phyloP scores from a whole-genome alignment of 163 green algal genomes.

The Scenedesmus sp. region DNA sequence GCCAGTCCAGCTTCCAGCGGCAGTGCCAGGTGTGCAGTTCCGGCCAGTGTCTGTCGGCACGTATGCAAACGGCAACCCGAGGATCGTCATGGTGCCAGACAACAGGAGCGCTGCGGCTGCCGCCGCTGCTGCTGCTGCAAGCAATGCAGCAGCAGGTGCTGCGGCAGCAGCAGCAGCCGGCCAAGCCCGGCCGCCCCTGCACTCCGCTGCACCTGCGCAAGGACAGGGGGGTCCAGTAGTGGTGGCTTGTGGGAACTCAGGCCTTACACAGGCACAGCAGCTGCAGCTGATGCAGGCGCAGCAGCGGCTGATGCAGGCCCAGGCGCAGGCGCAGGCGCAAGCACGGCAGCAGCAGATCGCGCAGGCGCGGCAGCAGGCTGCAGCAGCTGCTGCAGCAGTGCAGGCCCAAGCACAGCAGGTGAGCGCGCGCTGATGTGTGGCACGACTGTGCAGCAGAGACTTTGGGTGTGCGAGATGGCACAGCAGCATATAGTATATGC shows the following conservation, averaged over 20 bases:
- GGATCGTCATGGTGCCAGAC: neutral
- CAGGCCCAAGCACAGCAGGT: neutral
- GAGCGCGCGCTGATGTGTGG: neutral
- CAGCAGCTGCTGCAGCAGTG: slow-evolving; percentile 5
- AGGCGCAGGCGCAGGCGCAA: neutral
- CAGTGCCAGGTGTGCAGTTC: neutral
- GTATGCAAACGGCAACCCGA: neutral
- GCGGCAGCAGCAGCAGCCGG: neutral
- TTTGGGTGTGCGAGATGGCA: neutral
- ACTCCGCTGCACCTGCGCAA: neutral
- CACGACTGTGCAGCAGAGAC: too few species aligned
- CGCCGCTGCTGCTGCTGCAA: neutral
- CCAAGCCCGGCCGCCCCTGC: neutral
- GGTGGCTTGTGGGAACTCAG: neutral
- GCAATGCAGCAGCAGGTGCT: neutral
- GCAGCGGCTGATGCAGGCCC: neutral
- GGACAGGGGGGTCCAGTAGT: neutral
- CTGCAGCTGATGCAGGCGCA: neutral
- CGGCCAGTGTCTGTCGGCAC: neutral
- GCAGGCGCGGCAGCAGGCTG: neutral
- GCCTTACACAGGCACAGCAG: neutral
- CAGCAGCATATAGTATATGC: neutral
- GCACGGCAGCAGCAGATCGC: neutral
- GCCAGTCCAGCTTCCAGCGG: neutral
- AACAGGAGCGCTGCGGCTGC: neutral